A percentile compares a stretch with the other conserved stretches of the same genome.
Conservation (phyloP, 495 filamentous ascomycete genomes). For the Neurospora sp. region DNA sequence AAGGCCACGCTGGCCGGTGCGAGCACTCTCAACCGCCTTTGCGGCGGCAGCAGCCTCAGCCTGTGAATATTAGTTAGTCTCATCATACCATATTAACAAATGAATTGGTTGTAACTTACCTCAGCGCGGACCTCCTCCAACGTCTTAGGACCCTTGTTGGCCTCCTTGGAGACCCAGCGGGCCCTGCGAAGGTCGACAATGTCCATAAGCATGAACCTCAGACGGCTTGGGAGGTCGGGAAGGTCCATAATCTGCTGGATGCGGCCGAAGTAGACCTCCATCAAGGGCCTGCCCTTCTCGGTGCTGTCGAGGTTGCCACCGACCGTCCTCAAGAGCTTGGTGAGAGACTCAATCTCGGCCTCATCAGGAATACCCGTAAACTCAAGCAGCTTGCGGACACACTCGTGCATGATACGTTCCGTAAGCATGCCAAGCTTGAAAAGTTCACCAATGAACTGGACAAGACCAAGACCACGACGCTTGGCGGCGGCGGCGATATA, state of each 20-base stretch:
- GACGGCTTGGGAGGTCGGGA: slow-evolving; percentile 69
- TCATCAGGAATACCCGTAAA: slow-evolving; percentile 91
- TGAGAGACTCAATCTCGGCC: slow-evolving; percentile 89
- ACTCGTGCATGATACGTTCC: slow-evolving; percentile 99
- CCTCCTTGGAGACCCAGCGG: slow-evolving; percentile 77
- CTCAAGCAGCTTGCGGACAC: slow-evolving; percentile 91
- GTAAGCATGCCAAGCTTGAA: slow-evolving; percentile 99
- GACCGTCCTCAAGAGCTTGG: slow-evolving; percentile 84
- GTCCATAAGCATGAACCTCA: slow-evolving; percentile 95
- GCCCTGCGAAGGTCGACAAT: slow-evolving; percentile 69
- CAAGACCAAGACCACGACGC: slow-evolving; percentile 89
- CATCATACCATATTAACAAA: background rate
- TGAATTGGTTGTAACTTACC: slow-evolving; percentile 35
- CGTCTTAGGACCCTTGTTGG: slow-evolving; percentile 90
- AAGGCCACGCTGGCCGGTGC: slow-evolving; percentile 48
- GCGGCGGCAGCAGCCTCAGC: slow-evolving; percentile 63
- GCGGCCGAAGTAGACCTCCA: slow-evolving; percentile 88
- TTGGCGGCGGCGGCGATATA: slow-evolving; percentile 94
- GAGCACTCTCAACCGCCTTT: slow-evolving; percentile 51
- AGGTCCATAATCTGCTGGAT: slow-evolving; percentile 72
- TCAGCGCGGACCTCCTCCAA: slow-evolving; percentile 84
- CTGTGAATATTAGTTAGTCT: slow-evolving; percentile 16
- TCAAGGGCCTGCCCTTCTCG: slow-evolving; percentile 70
- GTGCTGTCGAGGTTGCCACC: slow-evolving; percentile 72
- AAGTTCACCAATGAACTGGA: slow-evolving; percentile 98